phyloP scores from a whole-genome alignment of 495 filamentous ascomycete species.

The Parathielavia appendiculata region DNA sequence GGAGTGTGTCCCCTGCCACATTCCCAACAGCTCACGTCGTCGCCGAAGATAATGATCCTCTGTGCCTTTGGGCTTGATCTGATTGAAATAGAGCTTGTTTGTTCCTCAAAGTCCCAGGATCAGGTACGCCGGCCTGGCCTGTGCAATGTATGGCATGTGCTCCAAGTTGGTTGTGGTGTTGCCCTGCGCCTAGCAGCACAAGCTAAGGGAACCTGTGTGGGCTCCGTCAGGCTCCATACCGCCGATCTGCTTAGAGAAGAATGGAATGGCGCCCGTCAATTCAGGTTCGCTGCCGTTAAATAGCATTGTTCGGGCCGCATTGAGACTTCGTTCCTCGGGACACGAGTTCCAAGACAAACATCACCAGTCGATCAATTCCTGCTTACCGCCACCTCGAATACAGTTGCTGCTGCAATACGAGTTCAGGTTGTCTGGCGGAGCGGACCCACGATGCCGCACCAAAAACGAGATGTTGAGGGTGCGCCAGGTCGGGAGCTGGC shows the following conservation, averaged over 20 bases:
- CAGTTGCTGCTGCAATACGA: conserved; percentile 6
- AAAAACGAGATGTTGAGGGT: not conserved
- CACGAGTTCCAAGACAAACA: not conserved
- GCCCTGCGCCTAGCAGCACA: too few species aligned
- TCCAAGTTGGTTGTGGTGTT: too few species aligned
- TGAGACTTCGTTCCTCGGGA: not conserved
- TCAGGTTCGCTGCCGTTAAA: conserved; percentile 11
- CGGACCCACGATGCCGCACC: conserved; percentile 1
- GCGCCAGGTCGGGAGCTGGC: not conserved
- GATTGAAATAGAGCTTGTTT: too few species aligned
- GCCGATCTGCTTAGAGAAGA: not conserved
- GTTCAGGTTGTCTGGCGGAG: conserved; percentile 1
- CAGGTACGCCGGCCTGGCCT: too few species aligned
- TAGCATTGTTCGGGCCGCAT: conserved; percentile 1
- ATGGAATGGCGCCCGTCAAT: not conserved
- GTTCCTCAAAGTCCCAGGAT: too few species aligned
- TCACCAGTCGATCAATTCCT: not conserved
- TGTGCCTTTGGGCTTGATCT: too few species aligned
- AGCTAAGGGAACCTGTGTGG: not conserved
- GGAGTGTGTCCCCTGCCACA: too few species aligned
- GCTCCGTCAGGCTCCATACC: too few species aligned
- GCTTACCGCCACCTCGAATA: too few species aligned
- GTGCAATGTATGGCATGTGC: too few species aligned
- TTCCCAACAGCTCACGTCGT: too few species aligned
- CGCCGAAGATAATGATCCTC: too few species aligned